Evolutionary conservation across 2,329 filamentous ascomycete species (phyloP).

Genomic region (Fusarium virguliforme): DNA sequence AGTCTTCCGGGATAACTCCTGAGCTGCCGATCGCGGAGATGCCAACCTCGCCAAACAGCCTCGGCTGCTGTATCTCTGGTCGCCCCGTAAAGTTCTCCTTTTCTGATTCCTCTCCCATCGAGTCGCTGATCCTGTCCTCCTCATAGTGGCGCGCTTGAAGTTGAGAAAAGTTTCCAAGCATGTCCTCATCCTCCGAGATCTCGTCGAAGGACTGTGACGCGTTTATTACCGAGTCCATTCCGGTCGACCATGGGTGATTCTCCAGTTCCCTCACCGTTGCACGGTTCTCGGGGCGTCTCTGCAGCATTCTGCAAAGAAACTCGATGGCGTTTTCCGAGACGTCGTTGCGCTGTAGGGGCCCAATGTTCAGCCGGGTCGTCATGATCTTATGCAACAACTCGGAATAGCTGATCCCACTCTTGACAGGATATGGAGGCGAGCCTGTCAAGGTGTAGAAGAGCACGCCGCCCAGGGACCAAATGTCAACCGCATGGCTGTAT

Average conservation of each 20-base stretch:
- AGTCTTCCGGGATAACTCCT: constrained; percentile 65
- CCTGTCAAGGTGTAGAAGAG: constrained; percentile 89
- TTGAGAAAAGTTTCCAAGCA: constrained; percentile 74
- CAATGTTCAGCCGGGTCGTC: constrained; percentile 78
- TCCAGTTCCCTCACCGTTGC: constrained; percentile 81
- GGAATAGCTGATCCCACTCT: constrained; percentile 81
- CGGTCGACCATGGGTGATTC: constrained; percentile 80
- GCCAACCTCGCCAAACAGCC: constrained; percentile 71
- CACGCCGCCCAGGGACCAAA: constrained; percentile 96
- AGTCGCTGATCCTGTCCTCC: constrained; percentile 61
- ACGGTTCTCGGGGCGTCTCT: constrained; percentile 83
- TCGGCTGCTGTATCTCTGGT: constrained; percentile 59
- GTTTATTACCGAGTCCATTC: constrained; percentile 50
- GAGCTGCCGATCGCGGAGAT: constrained; percentile 69
- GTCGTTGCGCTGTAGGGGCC: constrained; percentile 70
- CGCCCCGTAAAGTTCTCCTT: constrained; percentile 84
- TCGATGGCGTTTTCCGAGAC: constrained; percentile 80
- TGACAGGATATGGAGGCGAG: constrained; percentile 85
- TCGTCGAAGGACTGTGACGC: constrained; percentile 72
- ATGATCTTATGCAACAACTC: constrained; percentile 91
- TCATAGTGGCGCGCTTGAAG: constrained; percentile 59
- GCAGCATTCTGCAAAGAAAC: constrained; percentile 84
- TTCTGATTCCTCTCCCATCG: constrained; percentile 78
- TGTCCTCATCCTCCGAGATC: constrained; percentile 71
- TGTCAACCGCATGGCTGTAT: constrained; percentile 93